Conservation (phyloP, 495 filamentous ascomycete genomes). For the Xylaria palmicola region DNA sequence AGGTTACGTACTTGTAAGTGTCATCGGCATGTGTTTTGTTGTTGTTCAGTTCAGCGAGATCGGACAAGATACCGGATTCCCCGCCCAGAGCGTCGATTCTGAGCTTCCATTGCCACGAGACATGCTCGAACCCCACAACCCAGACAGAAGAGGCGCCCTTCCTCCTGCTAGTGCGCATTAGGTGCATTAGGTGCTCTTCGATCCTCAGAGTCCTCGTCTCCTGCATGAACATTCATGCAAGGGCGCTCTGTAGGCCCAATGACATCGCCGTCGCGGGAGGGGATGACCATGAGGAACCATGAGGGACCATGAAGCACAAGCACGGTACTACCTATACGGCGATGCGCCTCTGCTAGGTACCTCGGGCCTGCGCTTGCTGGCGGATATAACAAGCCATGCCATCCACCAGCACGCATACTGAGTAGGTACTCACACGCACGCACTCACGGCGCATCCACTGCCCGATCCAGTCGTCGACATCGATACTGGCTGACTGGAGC, state of each 20-base stretch:
- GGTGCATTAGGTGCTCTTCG: too few relatives aligned
- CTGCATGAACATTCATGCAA: constrained; percentile 16
- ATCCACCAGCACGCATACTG: too few relatives aligned
- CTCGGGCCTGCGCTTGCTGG: not conserved
- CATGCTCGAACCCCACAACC: constrained; percentile 8
- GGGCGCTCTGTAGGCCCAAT: constrained; percentile 7
- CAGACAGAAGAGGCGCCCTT: not conserved
- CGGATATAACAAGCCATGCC: too few relatives aligned
- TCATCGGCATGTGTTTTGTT: not conserved
- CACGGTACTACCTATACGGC: too few relatives aligned
- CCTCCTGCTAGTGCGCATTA: not conserved
- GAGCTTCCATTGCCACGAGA: not conserved
- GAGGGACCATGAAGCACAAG: too few relatives aligned
- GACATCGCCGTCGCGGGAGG: not conserved
- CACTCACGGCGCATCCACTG: too few relatives aligned
- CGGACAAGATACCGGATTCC: not conserved
- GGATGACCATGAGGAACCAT: not conserved
- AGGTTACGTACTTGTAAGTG: not conserved
- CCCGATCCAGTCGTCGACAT: too few relatives aligned
- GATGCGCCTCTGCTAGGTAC: not conserved
- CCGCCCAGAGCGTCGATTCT: not conserved
- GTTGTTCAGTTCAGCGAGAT: constrained; percentile 13
- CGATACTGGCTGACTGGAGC: too few relatives aligned
- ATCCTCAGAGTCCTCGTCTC: constrained; percentile 1
- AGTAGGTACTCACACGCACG: too few relatives aligned